Evolutionary conservation across 805 yeast species (phyloP), one percentile per base, ranked within the genome.

Genomic region (Diddensiella caesifluorescens): DNA sequence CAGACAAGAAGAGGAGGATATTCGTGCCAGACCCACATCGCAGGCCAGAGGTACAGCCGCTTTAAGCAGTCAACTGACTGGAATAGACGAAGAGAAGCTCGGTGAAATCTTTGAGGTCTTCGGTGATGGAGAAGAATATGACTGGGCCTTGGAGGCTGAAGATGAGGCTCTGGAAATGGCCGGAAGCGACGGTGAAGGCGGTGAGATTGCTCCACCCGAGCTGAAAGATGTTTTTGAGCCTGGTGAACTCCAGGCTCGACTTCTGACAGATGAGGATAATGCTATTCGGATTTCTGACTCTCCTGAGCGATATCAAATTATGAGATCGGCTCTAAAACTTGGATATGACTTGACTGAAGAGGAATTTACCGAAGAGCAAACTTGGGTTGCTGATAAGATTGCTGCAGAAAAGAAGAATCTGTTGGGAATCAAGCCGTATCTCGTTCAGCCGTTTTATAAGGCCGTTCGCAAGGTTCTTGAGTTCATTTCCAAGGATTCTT

Each of bases 51-150:
- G 32, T 34, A 49, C 51, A n/a, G 42, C 54, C 4, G 55, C 59
- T 18, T 38, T 50, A 18, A 51, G 55, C 18, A 54, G 64, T 3
- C 57, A 60, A 19, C 48, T 60, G 23, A 56, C 57, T 4, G 73
- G 85, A 55, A 66, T 83, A 32, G 95, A 92, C 54, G 81, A 92
- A 42, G 97, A 92, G 55, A 85, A 86, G 60, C 75, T 90, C 50
- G 92, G 87, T 56, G 97, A 90, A 62, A 75, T 92, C 58, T 88
- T 80, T 56, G 98, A 92, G 60, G 86, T 92, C 10, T 92, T 92
- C 60, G 98, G 98, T 51, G 94, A 88, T 61, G 98, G 98, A 39
- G 88, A 80, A 50, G 97, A 90, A 57, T 92, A 92, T 63, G 96
- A 86, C 44, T 92, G 98, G 97, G 98, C 98, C 9, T 69, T 92